Evolutionary conservation across 768 basidiomycete species (phyloP).

Genomic region (Trametes coccinea): DNA sequence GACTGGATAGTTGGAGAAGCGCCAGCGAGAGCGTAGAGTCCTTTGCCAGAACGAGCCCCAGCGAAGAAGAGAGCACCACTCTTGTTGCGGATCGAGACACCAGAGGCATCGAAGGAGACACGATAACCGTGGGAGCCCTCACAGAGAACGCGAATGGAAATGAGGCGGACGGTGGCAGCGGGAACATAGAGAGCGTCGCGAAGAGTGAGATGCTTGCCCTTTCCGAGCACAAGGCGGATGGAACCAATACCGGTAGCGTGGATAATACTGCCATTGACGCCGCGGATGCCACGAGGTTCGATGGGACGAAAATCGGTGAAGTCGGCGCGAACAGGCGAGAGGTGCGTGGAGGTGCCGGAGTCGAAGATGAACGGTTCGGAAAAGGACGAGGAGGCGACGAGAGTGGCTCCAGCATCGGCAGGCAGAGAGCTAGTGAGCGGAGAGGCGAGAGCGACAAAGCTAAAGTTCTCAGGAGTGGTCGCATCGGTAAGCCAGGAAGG

Average conservation of each 20-base stretch:
- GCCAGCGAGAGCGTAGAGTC: too few relatives aligned
- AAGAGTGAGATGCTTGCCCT: neutral
- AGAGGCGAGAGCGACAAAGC: too few relatives aligned
- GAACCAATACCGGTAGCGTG: neutral
- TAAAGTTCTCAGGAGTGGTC: too few relatives aligned
- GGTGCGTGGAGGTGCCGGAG: slow-evolving; percentile 6
- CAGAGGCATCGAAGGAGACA: too few relatives aligned
- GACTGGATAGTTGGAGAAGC: too few relatives aligned
- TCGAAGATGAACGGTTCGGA: slow-evolving; percentile 3
- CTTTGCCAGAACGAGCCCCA: neutral
- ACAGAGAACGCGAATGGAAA: slow-evolving; percentile 6
- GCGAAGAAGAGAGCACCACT: neutral
- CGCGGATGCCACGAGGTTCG: neutral
- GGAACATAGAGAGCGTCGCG: slow-evolving; percentile 6
- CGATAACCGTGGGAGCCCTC: too few relatives aligned
- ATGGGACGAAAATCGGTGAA: slow-evolving; percentile 3
- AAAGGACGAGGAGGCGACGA: too few relatives aligned
- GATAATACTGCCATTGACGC: slow-evolving; percentile 1
- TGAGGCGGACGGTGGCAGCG: slow-evolving; percentile 5
- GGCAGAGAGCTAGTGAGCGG: too few relatives aligned
- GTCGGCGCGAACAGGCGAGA: neutral
- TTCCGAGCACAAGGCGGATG: neutral
- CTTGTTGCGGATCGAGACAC: neutral
- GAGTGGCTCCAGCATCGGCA: too few relatives aligned
- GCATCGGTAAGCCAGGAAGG: too few relatives aligned